Conservation (phyloP, 2,329 filamentous ascomycete species). For the Paecilomyces niveus region DNA sequence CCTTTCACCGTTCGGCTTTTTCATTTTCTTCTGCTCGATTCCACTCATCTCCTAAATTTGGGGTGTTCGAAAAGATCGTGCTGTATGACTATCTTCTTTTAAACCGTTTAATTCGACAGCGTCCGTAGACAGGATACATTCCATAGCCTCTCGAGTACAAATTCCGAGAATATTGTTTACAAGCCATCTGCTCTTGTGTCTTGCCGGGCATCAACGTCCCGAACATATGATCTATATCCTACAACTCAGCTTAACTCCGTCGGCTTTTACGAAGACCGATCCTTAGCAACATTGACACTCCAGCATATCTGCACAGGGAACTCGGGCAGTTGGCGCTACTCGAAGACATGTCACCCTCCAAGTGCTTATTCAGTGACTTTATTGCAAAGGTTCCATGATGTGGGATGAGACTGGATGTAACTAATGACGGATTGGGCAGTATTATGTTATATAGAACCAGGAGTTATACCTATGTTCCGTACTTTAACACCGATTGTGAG, state of each 20-base stretch:
- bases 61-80: neutral
- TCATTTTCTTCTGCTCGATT: neutral
- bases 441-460: neutral
- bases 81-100: neutral
- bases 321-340: neutral
- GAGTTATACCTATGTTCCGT: neutral
- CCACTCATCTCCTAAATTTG: neutral
- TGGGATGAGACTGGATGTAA: neutral
- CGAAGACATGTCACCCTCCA: neutral
- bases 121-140: neutral
- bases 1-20: neutral
- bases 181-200: neutral
- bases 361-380: neutral
- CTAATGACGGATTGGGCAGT: neutral
- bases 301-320: too few species aligned
- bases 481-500: neutral
- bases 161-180: neutral
- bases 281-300: neutral
- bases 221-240: neutral
- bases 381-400: neutral
- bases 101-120: neutral
- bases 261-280: neutral
- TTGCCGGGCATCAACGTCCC: neutral
- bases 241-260: neutral
- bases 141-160: neutral